Evolutionary conservation across 441 rosid species (phyloP).

Genomic region (Macaranga tanarius): DNA sequence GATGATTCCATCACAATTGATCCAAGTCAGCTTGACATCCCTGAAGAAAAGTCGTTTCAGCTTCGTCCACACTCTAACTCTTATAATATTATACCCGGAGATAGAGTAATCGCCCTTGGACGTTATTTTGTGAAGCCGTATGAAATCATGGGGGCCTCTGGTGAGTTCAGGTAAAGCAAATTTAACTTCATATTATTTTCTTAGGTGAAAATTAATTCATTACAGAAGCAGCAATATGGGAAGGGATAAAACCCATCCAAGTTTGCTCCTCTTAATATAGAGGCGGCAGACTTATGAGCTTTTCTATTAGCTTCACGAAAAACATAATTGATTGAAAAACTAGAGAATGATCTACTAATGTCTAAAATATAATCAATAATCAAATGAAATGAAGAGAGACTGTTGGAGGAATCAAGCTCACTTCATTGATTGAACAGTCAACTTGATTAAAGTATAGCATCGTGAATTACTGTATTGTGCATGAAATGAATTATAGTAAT

Average conservation of each 20-base stretch:
- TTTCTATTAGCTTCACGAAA: too few relatives aligned
- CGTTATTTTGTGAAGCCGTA: constrained; percentile 2
- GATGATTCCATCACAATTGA: constrained; percentile 1
- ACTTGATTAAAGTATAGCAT: background rate
- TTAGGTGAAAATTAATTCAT: too few relatives aligned
- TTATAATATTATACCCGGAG: constrained; percentile 9
- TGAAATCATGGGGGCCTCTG: background rate
- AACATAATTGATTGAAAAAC: too few relatives aligned
- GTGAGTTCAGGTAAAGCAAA: constrained; percentile 8
- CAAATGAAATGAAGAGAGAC: too few relatives aligned
- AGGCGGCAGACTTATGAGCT: too few relatives aligned
- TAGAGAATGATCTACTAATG: too few relatives aligned
- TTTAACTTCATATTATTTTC: background rate
- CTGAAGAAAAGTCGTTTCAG: background rate
- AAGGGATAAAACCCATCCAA: too few relatives aligned
- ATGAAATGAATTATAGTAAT: background rate
- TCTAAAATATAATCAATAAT: too few relatives aligned
- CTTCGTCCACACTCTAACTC: background rate
- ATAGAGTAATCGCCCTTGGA: constrained; percentile 6
- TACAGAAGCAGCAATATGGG: too few relatives aligned
- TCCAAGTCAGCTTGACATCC: background rate
- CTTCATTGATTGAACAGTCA: too few relatives aligned
- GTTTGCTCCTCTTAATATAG: too few relatives aligned
- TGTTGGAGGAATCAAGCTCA: too few relatives aligned
- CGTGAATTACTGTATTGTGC: background rate